These are phyloP conservation scores for Candida orba DNA, from an alignment of 805 yeast genomes.

Conservation along the genomic window DNA sequence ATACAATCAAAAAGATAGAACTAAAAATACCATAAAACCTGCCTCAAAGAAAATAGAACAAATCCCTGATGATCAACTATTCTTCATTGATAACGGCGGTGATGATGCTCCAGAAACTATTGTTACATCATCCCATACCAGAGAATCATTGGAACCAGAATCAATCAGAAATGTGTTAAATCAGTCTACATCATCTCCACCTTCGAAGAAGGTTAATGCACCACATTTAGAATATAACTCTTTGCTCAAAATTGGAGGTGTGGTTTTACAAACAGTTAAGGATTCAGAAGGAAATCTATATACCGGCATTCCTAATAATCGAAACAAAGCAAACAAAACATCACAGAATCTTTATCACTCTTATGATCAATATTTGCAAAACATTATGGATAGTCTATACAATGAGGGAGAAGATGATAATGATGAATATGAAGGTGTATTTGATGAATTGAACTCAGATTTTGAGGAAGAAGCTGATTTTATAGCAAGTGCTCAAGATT, in stretches of 20 bases:
- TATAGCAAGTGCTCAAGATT: constrained; percentile 12
- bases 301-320: constrained; percentile 7
- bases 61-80: constrained; percentile 18
- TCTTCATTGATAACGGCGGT: constrained; percentile 20
- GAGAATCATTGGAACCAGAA: constrained; percentile 7
- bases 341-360: constrained; percentile 25
- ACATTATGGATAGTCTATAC: constrained; percentile 29
- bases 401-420: constrained; percentile 19
- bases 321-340: constrained; percentile 5
- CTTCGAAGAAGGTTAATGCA: too few relatives aligned
- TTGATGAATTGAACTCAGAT: constrained; percentile 21
- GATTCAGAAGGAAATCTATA: constrained; percentile 8
- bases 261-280: not conserved
- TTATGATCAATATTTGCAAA: constrained; percentile 32
- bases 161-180: too few relatives aligned
- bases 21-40: not conserved
- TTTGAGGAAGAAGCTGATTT: constrained; percentile 22
- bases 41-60: constrained; percentile 4
- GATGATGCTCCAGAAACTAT: constrained; percentile 2
- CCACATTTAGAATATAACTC: too few relatives aligned
- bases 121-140: not conserved
- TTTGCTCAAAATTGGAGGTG: too few relatives aligned
- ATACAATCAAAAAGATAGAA: not conserved
- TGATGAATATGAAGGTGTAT: constrained; percentile 16
- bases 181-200: too few relatives aligned